Evolutionary conservation across 2,329 filamentous ascomycete genomes (phyloP).

Genomic region (Grosmannia clavigera): DNA sequence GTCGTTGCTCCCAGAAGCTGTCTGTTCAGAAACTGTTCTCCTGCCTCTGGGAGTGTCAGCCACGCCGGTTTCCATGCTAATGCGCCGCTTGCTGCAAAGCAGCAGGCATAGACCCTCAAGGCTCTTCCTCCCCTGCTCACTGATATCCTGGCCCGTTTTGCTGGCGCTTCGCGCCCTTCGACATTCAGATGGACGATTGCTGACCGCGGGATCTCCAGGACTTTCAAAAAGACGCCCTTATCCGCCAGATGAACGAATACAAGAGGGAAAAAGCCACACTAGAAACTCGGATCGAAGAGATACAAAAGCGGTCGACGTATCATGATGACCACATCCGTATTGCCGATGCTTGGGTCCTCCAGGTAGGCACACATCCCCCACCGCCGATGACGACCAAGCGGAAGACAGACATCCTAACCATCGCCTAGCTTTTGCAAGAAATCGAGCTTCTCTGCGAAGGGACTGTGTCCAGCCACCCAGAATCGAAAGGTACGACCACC

Average conservation of each 20-base stretch:
- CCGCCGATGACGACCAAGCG: conserved; percentile 4
- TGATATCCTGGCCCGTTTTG: conserved; percentile 3
- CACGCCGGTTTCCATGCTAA: conserved; percentile 7
- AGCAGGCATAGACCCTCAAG: conserved; percentile 14
- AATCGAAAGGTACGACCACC: conserved; percentile 25
- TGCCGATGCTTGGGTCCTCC: conserved; percentile 87
- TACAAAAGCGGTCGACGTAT: conserved; percentile 64
- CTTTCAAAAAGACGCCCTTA: conserved; percentile 92
- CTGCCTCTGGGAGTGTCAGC: not conserved
- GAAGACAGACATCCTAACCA: not conserved
- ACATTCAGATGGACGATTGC: conserved; percentile 14
- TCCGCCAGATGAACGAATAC: conserved; percentile 95
- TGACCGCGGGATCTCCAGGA: conserved; percentile 42
- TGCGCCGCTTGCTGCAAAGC: conserved; percentile 5
- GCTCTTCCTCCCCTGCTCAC: conserved; percentile 12
- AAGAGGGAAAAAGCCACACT: conserved; percentile 78
- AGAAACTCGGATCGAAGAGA: conserved; percentile 68
- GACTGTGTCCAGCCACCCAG: conserved; percentile 28
- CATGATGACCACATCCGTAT: conserved; percentile 89
- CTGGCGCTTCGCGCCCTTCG: conserved; percentile 11
- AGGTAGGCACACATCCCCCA: conserved; percentile 41
- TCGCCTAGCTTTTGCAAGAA: conserved; percentile 48
- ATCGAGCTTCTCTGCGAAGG: conserved; percentile 46
- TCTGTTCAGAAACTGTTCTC: not conserved
- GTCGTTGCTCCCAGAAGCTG: not conserved